These are phyloP conservation scores for Penicillium concentricum DNA, from an alignment of 2,329 filamentous ascomycete species.

Conservation along the genomic window DNA sequence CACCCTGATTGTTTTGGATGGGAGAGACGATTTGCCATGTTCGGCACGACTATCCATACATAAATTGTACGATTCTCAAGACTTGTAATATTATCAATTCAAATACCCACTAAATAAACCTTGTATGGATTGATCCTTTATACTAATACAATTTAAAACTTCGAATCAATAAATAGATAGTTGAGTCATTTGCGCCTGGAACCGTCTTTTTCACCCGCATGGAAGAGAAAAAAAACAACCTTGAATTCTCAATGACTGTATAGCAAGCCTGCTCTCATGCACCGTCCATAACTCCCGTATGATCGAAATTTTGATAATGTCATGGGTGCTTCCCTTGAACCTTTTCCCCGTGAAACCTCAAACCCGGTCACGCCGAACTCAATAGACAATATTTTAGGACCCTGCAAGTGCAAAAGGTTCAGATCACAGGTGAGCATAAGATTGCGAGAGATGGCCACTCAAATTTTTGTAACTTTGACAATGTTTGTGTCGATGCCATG, in stretches of 20 bases:
- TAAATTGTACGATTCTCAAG: constrained; percentile 2
- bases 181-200: constrained; percentile 2
- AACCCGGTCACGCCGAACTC: constrained; percentile 8
- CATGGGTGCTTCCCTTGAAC: constrained; percentile 2
- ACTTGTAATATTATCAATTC: not conserved
- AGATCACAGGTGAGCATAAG: not conserved
- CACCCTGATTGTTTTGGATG: constrained; percentile 50
- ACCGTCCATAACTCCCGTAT: constrained; percentile 7
- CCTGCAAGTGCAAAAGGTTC: constrained; percentile 4
- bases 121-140: constrained; percentile 6
- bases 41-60: constrained; percentile 59
- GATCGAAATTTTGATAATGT: constrained; percentile 1
- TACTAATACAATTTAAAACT: constrained; percentile 11
- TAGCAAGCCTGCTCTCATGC: constrained; percentile 2
- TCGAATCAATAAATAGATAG: constrained; percentile 2
- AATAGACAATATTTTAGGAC: constrained; percentile 4
- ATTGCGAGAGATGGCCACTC: constrained; percentile 6
- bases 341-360: constrained; percentile 1
- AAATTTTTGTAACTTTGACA: constrained; percentile 53
- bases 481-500: constrained; percentile 59
- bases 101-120: constrained; percentile 2
- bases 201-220: constrained; percentile 1
- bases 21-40: constrained; percentile 64
- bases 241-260: not conserved
- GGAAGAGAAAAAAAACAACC: not conserved